A percentile compares a stretch with the other conserved stretches of the same genome.
Evolutionary conservation across 345 rosid species (phyloP).

Genomic region (Turritis glabra): DNA sequence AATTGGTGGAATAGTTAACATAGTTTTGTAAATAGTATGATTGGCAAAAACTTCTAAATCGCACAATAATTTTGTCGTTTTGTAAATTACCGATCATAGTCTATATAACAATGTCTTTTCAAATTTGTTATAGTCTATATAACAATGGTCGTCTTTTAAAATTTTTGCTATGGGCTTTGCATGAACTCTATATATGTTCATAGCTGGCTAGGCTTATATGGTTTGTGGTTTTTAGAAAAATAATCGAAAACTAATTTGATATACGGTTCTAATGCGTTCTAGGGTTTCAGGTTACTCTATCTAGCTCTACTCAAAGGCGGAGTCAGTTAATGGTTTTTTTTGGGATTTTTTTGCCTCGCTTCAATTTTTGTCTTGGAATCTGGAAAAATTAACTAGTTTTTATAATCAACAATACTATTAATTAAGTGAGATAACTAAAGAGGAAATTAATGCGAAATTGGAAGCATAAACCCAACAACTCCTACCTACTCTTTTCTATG

Average conservation of each 20-base stretch:
- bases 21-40: neutral
- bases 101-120: neutral
- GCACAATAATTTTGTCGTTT: neutral
- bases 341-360: neutral
- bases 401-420: slow-evolving; percentile 2
- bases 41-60: neutral
- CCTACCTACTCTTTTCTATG: slow-evolving; percentile 28
- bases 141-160: neutral
- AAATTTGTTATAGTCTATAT: neutral
- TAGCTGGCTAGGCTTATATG: slow-evolving; percentile 24
- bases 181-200: slow-evolving; percentile 19
- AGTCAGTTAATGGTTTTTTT: neutral
- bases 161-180: neutral
- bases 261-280: slow-evolving; percentile 29
- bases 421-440: slow-evolving; percentile 16
- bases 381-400: slow-evolving; percentile 4
- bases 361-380: slow-evolving; percentile 24
- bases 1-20: neutral
- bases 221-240: neutral
- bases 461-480: slow-evolving; percentile 43
- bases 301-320: slow-evolving; percentile 9
- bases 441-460: slow-evolving; percentile 40
- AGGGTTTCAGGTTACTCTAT: slow-evolving; percentile 37
- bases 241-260: neutral
- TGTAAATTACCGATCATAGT: slow-evolving; percentile 6